These are phyloP conservation scores for Boletus reticulatus DNA, from an alignment of 768 basidiomycete genomes.

Conservation along the genomic window DNA sequence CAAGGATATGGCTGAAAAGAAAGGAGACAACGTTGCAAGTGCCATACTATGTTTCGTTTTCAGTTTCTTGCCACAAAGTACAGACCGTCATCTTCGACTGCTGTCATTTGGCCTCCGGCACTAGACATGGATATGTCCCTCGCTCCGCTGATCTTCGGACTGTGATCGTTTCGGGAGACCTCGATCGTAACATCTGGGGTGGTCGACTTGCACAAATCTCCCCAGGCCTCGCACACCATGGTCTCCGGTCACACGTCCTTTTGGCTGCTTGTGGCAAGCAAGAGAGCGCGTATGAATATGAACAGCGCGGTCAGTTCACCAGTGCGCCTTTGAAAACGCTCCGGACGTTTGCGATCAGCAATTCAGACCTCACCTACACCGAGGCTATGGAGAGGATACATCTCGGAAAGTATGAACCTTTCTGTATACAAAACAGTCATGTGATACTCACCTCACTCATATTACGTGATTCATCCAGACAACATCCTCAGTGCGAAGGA, in stretches of 20 bases:
- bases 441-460: background rate
- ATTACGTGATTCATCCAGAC: conserved; percentile 10
- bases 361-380: conserved; percentile 21
- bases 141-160: conserved; percentile 3
- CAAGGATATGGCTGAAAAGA: conserved; percentile 34
- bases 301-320: conserved; percentile 27
- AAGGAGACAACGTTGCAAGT: conserved; percentile 45
- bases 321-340: conserved; percentile 18
- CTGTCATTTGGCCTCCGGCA: conserved; percentile 42
- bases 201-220: conserved; percentile 13
- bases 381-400: conserved; percentile 20
- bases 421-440: no score
- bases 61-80: background rate
- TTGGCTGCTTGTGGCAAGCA: conserved; percentile 41
- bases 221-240: conserved; percentile 25
- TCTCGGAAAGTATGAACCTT: background rate
- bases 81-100: conserved; percentile 49
- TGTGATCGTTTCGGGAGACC: background rate
- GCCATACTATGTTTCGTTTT: conserved; percentile 7
- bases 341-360: background rate
- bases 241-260: conserved; percentile 39
- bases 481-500: conserved; percentile 33
- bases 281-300: conserved; percentile 30
- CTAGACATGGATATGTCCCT: conserved; percentile 18
- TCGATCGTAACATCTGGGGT: conserved; percentile 29